Base-by-base conservation (phyloP, 2,329 filamentous ascomycete species). In the Clarireedia paspali region DNA sequence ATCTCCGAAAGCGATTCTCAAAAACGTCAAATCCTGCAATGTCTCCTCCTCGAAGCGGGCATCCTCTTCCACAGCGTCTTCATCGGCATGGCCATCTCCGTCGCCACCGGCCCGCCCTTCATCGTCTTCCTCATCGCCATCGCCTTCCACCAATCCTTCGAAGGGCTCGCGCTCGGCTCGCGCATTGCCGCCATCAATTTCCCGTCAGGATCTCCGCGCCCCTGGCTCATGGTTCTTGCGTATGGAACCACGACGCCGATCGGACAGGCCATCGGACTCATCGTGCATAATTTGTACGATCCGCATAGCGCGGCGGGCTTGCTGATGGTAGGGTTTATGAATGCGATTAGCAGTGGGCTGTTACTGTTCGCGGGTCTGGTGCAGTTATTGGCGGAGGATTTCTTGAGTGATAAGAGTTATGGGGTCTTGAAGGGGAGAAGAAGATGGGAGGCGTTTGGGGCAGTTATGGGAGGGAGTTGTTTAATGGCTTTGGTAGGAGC, bases 61-160 rank as follows among this genome's bases (percentile, higher is more conserved):
- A 92, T 94, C 59, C 77, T 94, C 15, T 92, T 92, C 68, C 89
- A 94, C 73, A 88, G 84, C 66, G 78, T 94, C 53, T 94, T 94
- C 66, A 92, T 94, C 64, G 89, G 89, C 59, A 91, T 92, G 87
- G 88, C 89, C 4, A 78, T 94, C 30, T 90, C 87, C 0, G 89
- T 94, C 0, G 85, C 89, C 0, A 90, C 87, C 0, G 88, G 88
- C 0, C 85, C 88, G 0, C 83, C 87, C 1, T 94, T 94, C 67
- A 75, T 89, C 44, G 87, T 92, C 12, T 88, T 94, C 60, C 75
- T 94, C 0, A 77, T 91, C 30, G 89, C 89, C 50, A 91, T 94
- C 60, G 83, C 82, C 61, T 91, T 92, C 71, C 89, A 94, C 67
- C 88, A 95, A 73, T 90, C 88, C 1, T 95, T 95, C 62, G 90